A percentile compares a stretch with the other conserved stretches of the same genome.
These are phyloP conservation scores for Citrus hindsii DNA, from an alignment of 345 rosid species.

Conservation along the genomic window DNA sequence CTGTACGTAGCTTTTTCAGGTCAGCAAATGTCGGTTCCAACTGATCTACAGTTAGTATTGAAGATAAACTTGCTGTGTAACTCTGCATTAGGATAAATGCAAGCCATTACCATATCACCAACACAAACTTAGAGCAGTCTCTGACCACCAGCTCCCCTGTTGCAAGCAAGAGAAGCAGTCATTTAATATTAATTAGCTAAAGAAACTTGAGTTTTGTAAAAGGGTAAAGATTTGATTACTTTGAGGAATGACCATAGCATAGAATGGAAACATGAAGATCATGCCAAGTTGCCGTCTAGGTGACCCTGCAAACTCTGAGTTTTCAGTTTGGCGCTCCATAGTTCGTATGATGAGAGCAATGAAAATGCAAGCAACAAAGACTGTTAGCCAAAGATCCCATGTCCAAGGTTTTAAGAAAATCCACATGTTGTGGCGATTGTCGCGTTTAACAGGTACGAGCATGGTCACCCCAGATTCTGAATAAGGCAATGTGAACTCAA, in stretches of 20 bases:
- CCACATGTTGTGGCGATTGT: slow-evolving; percentile 20
- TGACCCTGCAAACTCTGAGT: slow-evolving; percentile 28
- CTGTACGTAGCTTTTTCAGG: slow-evolving; percentile 6
- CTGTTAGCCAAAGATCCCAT: slow-evolving; percentile 36
- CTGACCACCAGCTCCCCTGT: slow-evolving; percentile 22
- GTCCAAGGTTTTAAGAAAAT: slow-evolving; percentile 43
- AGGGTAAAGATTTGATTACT: slow-evolving; percentile 16
- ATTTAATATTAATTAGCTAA: too few species aligned
- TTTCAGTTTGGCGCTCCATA: slow-evolving; percentile 28
- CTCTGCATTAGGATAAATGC: neutral
- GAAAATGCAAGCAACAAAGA: slow-evolving; percentile 18
- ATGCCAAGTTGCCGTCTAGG: slow-evolving; percentile 16
- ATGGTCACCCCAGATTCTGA: slow-evolving; percentile 31
- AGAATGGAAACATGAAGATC: slow-evolving; percentile 36
- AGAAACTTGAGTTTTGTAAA: too few species aligned
- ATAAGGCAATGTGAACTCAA: slow-evolving; percentile 43
- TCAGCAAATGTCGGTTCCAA: slow-evolving; percentile 17
- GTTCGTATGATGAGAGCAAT: slow-evolving; percentile 30
- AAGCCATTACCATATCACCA: slow-evolving; percentile 24
- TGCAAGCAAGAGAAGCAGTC: neutral
- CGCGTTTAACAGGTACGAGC: slow-evolving; percentile 24
- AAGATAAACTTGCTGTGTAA: slow-evolving; percentile 28
- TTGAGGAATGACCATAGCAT: slow-evolving; percentile 34
- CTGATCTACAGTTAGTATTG: slow-evolving; percentile 20
- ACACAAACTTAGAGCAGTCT: slow-evolving; percentile 20